Evolutionary conservation across 2,329 filamentous ascomycete genomes (phyloP).

Genomic region (Diaporthe eres): DNA sequence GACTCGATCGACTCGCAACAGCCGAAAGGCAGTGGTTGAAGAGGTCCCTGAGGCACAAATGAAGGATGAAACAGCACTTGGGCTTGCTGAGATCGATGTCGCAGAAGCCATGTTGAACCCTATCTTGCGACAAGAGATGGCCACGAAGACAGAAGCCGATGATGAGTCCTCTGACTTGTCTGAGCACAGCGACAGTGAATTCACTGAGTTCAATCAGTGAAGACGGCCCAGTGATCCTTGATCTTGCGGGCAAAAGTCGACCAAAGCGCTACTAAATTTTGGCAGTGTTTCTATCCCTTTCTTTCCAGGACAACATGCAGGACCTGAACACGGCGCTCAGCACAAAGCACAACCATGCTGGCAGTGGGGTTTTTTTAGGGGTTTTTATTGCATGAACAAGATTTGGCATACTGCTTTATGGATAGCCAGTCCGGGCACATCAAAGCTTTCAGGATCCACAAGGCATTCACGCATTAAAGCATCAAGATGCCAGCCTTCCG

Average conservation of each 20-base stretch:
- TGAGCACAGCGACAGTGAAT: slow-evolving; percentile 30
- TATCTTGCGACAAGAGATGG: background rate
- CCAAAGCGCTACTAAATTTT: background rate
- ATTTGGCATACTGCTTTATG: background rate
- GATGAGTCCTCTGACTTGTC: slow-evolving; percentile 7
- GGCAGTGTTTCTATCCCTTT: too few relatives aligned
- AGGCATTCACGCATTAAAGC: background rate
- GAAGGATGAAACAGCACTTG: background rate
- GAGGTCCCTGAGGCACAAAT: background rate
- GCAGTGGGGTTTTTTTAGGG: background rate
- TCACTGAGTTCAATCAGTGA: background rate
- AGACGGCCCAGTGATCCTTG: too few relatives aligned
- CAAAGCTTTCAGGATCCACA: background rate
- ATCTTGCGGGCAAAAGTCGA: background rate
- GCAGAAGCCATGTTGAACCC: slow-evolving; percentile 22
- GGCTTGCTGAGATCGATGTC: background rate
- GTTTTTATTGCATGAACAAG: background rate
- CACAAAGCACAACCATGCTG: background rate
- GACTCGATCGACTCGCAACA: slow-evolving; percentile 6
- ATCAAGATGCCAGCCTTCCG: background rate
- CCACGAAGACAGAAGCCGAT: background rate
- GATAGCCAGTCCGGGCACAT: background rate
- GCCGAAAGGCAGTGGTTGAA: background rate
- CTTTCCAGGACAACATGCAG: too few relatives aligned
- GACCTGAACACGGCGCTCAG: background rate